Percentiles rank a stretch among this genome's conserved stretches.
Evolutionary conservation across 2,329 filamentous ascomycete genomes (phyloP).

Genomic region (Hypomyces perniciosus): DNA sequence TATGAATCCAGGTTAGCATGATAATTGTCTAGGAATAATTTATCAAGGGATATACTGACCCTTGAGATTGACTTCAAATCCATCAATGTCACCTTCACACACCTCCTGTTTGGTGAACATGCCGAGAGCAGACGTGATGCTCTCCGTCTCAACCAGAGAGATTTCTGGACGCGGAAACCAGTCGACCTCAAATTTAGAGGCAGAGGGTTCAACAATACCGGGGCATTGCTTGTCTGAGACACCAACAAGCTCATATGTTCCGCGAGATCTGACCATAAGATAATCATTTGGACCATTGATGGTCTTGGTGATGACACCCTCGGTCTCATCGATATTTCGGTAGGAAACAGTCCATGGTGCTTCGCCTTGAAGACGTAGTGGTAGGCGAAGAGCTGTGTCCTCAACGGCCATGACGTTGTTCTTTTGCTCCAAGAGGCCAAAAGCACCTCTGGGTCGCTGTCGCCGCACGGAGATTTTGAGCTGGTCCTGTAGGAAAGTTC

Average conservation of each 20-base stretch:
- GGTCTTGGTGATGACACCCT: slow-evolving; percentile 41
- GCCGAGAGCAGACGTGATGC: slow-evolving; percentile 43
- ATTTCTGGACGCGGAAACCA: slow-evolving; percentile 81
- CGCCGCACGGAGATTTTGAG: slow-evolving; percentile 80
- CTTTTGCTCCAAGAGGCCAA: slow-evolving; percentile 79
- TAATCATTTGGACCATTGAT: slow-evolving; percentile 58
- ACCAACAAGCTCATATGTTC: slow-evolving; percentile 72
- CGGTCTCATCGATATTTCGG: slow-evolving; percentile 55
- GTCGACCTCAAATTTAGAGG: slow-evolving; percentile 70
- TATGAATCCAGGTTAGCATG: slow-evolving; percentile 32
- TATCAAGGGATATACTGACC: slow-evolving; percentile 44
- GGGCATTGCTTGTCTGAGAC: slow-evolving; percentile 77
- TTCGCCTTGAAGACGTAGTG: slow-evolving; percentile 78
- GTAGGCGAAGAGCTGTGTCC: slow-evolving; percentile 65
- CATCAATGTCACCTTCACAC: slow-evolving; percentile 91
- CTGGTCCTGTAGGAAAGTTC: slow-evolving; percentile 78
- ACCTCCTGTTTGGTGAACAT: slow-evolving; percentile 71
- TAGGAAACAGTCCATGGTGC: slow-evolving; percentile 79
- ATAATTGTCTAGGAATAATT: background rate
- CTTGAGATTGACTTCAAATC: slow-evolving; percentile 71
- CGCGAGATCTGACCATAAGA: slow-evolving; percentile 59
- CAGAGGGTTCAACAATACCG: slow-evolving; percentile 68
- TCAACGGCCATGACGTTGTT: slow-evolving; percentile 71
- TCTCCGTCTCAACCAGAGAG: slow-evolving; percentile 57
- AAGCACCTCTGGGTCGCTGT: slow-evolving; percentile 79